Evolutionary conservation across 768 basidiomycete genomes (phyloP), one percentile per base, ranked within the genome.

Genomic region (Tricholoma terreum): DNA sequence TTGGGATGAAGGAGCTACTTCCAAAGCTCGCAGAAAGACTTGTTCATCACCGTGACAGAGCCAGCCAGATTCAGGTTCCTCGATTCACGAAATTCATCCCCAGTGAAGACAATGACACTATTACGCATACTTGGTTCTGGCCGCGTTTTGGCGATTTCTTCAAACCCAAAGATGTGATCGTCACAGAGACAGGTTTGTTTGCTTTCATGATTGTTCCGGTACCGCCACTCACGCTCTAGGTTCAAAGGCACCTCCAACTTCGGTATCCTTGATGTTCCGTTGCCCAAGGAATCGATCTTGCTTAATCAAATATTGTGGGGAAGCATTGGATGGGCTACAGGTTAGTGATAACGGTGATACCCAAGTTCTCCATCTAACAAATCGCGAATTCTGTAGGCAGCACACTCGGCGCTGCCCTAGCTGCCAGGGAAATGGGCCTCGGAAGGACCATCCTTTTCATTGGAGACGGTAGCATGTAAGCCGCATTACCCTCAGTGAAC

Each of bases 251-350:
- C 92, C 0, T 84, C 90, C 11, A 87, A 78, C 59, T 97, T 96
- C 67, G 95, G 94, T 45, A 82, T 96, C 48, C 69, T 94, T 38
- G 91, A 92, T 58, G 80, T 92, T 30, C 84, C 86, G 1, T 73
- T 96, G 10, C 95, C 95, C 0, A 77, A 83, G n/a, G 78, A 83
- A 45, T 75, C 85, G 0, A 70, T 84, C 4, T 84, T 87, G 56
- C 58, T 92, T 36, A 83, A 80, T 58, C 92, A 94, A 71, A 84
- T 96, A 51, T 73, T 97, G 5, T 97, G 90, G 87, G 94, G 95
- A 50, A 88, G 87, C 57, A 97, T 98, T 62, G 95, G 95, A 0
- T 97, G 89, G 87, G 84, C 88, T 15, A 84, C 89, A 38, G 91
- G 92, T 75, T 69, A 74, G 77, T 63, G 9, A 0, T 2, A 6